phyloP scores from a whole-genome alignment of 2,329 filamentous ascomycete species.

The Fusarium circinatum region DNA sequence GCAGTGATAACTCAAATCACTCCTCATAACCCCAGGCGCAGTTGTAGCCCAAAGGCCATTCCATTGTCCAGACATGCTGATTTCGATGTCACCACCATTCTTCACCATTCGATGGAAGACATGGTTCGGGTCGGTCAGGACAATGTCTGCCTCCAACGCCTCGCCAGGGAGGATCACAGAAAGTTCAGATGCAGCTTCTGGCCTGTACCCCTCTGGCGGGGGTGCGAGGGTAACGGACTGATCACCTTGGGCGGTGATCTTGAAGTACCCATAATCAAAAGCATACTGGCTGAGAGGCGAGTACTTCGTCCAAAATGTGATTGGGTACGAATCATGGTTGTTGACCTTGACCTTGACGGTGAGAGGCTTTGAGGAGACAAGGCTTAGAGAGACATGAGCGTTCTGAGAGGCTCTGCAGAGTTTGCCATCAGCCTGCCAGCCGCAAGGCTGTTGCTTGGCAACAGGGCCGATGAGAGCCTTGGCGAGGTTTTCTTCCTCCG shows the following conservation, averaged over 20 bases:
- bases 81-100: not conserved
- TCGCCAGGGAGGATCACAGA: not conserved
- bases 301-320: not conserved
- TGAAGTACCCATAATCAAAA: not conserved
- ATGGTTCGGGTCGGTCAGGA: not conserved
- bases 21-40: not conserved
- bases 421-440: not conserved
- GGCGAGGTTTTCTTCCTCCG: not conserved
- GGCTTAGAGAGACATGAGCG: not conserved
- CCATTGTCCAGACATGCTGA: not conserved
- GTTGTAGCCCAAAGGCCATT: not conserved
- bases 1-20: not conserved
- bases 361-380: not conserved
- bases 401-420: not conserved
- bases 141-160: not conserved
- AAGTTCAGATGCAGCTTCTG: not conserved
- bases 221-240: too few relatives aligned
- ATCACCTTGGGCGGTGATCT: not conserved
- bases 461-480: not conserved
- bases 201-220: not conserved
- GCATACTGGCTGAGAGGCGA: not conserved
- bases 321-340: not conserved
- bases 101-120: not conserved
- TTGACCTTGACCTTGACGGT: not conserved
- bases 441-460: not conserved